Evolutionary conservation across 345 rosid species (phyloP), one percentile per base, ranked within the genome.

Genomic region (Anastatica hierochuntica): DNA sequence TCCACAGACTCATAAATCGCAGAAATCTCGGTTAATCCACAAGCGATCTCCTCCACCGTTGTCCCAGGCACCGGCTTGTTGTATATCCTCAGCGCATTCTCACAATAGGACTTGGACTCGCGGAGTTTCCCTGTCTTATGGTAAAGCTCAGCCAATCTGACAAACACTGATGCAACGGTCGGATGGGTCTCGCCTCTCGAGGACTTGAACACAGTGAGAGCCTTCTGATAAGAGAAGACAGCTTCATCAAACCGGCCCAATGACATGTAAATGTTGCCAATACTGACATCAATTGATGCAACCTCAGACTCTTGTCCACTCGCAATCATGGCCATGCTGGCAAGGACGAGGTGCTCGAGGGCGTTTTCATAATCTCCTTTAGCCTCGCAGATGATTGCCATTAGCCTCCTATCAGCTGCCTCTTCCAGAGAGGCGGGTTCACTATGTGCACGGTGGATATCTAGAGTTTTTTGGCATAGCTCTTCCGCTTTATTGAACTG

Each of bases 321-420:
- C 0, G 99, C 94, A 53, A 85, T 84, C 99, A 88, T 94, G 8
- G 97, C 95, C 99, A 88, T 94, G 69, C 99, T 94, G 19, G 99
- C 92, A 30, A 94, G 90, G 37, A 94, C 99, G 56, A 94, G 97
- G 38, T 88, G 95, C 75, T 94, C 99, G 0, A 94, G 94, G 15
- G 97, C 92, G 7, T 79, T 62, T 62, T 88, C 99, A 18, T 79
- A 88, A 54, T 94, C 96, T 64, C 96, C 96, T 68, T 85, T 85
- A 10, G 99, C 99, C 82, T 94, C 99, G 0, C 74, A 85, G 35
- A 94, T 45, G 7, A 94, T 88, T 44, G 96, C 99, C 95, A 85
- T 94, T 53, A 94, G 54, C 55, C 99, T 69, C 10, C 97, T 78
- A 71, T 94, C 99, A 68, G 94, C 95, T 26, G 99, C 95, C 65